phyloP scores from a whole-genome alignment of 495 filamentous ascomycete species.

The Penicillium salamii region DNA sequence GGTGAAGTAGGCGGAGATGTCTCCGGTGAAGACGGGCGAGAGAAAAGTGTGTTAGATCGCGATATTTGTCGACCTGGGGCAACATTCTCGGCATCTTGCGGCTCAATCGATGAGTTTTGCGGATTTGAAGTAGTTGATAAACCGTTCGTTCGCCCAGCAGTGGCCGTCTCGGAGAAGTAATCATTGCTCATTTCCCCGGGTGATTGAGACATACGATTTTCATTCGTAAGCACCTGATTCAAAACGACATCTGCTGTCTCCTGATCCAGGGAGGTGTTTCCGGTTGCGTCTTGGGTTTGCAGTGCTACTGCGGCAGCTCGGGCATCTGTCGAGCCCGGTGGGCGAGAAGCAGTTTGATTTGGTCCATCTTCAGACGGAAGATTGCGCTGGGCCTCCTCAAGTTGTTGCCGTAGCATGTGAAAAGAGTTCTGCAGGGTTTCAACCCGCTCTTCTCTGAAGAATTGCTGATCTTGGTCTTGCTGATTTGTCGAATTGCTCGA shows the following conservation, averaged over 20 bases:
- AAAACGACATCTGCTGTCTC: conserved; percentile 16
- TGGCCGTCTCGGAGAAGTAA: conserved; percentile 29
- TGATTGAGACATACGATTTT: conserved; percentile 38
- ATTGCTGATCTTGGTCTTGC: conserved; percentile 9
- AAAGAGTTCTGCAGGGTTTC: conserved; percentile 28
- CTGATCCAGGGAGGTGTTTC: conserved; percentile 7
- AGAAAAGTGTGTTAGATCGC: conserved; percentile 43
- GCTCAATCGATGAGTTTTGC: conserved; percentile 12
- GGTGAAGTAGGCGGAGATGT: conserved; percentile 47
- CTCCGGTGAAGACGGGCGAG: conserved; percentile 39
- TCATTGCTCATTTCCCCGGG: conserved; percentile 37
- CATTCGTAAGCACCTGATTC: conserved; percentile 33
- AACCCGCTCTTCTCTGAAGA: conserved; percentile 21
- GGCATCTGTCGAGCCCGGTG: conserved; percentile 6
- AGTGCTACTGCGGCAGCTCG: conserved; percentile 1
- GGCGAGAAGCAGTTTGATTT: conserved; percentile 2
- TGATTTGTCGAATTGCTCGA: conserved; percentile 13
- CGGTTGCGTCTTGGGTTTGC: conserved; percentile 9
- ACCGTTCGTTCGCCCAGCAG: conserved; percentile 25
- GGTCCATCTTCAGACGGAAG: neutral
- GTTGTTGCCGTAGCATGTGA: conserved; percentile 31
- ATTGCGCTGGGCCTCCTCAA: conserved; percentile 22
- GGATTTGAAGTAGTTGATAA: conserved; percentile 13
- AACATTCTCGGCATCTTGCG: conserved; percentile 9
- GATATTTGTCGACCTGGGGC: conserved; percentile 27